phyloP scores from a whole-genome alignment of 1,284 basidiomycete species.

The Sphaerobolus stellatus region DNA sequence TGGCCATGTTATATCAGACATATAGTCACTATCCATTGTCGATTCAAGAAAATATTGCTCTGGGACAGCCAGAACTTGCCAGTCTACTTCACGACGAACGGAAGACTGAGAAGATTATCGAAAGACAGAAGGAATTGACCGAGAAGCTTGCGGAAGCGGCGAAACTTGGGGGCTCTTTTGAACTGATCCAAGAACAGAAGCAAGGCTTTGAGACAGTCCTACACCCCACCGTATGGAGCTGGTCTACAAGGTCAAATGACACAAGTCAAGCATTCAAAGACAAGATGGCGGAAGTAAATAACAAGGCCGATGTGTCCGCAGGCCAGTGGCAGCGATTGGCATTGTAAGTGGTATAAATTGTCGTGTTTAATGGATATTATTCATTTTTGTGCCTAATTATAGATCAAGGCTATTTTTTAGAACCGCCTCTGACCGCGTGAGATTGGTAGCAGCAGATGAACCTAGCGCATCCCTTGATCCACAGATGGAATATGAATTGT shows the following conservation, averaged over 20 bases:
- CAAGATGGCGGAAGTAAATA: conserved; percentile 10
- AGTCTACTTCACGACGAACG: conserved; percentile 28
- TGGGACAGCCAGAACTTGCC: conserved; percentile 38
- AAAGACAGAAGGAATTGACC: background rate
- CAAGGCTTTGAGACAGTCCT: conserved; percentile 31
- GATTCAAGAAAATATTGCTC: conserved; percentile 45
- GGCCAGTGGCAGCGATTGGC: conserved; percentile 40
- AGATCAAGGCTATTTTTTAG: conserved; percentile 45
- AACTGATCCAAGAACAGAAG: conserved; percentile 27
- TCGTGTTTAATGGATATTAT: too few species aligned
- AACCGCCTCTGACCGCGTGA: conserved; percentile 42
- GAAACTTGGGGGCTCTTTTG: conserved; percentile 37
- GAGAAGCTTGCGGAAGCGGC: conserved; percentile 36
- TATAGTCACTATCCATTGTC: conserved; percentile 44
- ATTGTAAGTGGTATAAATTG: conserved; percentile 43
- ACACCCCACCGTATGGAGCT: conserved; percentile 25
- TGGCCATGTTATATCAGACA: conserved; percentile 45
- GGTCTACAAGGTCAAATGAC: background rate
- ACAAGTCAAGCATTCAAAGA: background rate
- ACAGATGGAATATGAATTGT: conserved; percentile 48
- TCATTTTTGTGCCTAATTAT: too few species aligned
- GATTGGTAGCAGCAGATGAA: conserved; percentile 50
- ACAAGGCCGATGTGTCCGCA: conserved; percentile 10
- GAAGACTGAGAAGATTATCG: background rate
- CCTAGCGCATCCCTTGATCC: conserved; percentile 56